These are phyloP conservation scores for Pyronema domesticum DNA, from an alignment of 495 filamentous ascomycete species.

Conservation along the genomic window DNA sequence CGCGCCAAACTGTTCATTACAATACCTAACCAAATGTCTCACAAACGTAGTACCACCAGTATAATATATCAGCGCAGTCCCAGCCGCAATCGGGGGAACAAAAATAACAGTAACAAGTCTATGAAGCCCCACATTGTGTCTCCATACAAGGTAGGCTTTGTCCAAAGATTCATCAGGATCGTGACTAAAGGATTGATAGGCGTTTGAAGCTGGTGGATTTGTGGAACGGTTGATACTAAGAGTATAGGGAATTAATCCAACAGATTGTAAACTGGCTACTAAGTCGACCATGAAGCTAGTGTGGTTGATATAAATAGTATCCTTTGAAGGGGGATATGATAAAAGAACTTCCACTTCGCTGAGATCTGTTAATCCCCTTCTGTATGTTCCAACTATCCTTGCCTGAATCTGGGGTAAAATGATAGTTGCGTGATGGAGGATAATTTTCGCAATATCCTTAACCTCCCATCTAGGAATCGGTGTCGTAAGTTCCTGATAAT, in stretches of 20 bases:
- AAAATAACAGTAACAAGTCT: conserved; percentile 88
- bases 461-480: conserved; percentile 55
- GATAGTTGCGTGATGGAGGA: conserved; percentile 44
- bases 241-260: too few relatives aligned
- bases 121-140: conserved; percentile 69
- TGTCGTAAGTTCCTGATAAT: conserved; percentile 65
- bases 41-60: conserved; percentile 77
- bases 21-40: conserved; percentile 64
- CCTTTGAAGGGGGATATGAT: conserved; percentile 52
- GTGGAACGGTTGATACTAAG: too few relatives aligned
- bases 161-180: conserved; percentile 71
- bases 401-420: conserved; percentile 42
- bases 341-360: conserved; percentile 80
- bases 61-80: conserved; percentile 81
- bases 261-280: conserved; percentile 4
- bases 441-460: conserved; percentile 42
- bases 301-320: too few relatives aligned
- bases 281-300: conserved; percentile 4
- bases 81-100: conserved; percentile 68
- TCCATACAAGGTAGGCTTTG: conserved; percentile 88
- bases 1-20: conserved; percentile 50
- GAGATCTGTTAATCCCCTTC: conserved; percentile 54
- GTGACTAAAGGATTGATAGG: too few relatives aligned
- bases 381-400: conserved; percentile 68
- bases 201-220: too few relatives aligned